Conservation (phyloP, 75 land plant species). For the Picea glauca region DNA sequence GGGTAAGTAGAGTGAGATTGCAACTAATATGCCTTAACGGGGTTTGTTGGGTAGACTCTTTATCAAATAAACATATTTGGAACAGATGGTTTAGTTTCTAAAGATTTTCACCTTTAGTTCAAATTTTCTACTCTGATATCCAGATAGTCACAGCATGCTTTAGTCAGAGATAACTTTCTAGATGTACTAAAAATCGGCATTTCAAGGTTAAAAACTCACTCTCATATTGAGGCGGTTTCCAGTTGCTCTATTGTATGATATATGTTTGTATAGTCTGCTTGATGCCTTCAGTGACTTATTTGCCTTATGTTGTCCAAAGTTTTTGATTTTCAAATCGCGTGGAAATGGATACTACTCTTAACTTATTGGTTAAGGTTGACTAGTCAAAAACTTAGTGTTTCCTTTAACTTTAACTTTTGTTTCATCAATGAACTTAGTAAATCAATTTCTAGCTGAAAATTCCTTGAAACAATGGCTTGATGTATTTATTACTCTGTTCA, state of each 20-base stretch:
- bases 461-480: conserved; percentile 2
- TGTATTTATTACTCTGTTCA: not conserved
- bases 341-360: not conserved
- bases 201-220: not conserved
- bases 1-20: not conserved
- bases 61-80: not conserved
- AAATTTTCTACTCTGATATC: not conserved
- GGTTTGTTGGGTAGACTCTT: not conserved
- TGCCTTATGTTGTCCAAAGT: not conserved
- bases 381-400: not conserved
- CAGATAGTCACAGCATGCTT: not conserved
- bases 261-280: not conserved
- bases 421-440: not conserved
- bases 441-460: not conserved
- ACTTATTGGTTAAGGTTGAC: not conserved
- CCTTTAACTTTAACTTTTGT: conserved; percentile 2
- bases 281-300: not conserved
- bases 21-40: not conserved
- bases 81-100: not conserved
- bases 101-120: not conserved
- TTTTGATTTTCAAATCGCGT: not conserved
- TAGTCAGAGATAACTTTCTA: not conserved
- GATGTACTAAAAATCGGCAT: not conserved
- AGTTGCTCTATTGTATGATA: not conserved
- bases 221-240: not conserved